Evolutionary conservation across 2,329 filamentous ascomycete genomes (phyloP).

Genomic region (Penicillium frequentans): DNA sequence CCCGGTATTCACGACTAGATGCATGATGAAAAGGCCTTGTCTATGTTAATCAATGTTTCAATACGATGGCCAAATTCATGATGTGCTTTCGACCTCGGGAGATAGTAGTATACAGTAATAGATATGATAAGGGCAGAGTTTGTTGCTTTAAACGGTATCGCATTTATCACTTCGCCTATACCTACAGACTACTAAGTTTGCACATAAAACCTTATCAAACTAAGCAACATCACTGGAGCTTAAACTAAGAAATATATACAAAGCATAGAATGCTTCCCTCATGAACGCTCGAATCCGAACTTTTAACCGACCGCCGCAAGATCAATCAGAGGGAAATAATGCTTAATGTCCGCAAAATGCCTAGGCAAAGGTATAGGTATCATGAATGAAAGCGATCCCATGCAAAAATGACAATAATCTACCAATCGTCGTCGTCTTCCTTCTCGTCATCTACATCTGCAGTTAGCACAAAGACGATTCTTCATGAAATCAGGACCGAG

Average conservation of each 20-base stretch:
- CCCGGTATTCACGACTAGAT: background rate
- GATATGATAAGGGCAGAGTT: too few species aligned
- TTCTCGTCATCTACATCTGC: slow-evolving; percentile 45
- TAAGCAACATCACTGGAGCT: background rate
- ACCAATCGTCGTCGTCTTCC: slow-evolving; percentile 49
- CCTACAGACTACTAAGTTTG: background rate
- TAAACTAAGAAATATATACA: background rate
- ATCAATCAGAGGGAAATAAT: background rate
- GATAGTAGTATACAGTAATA: too few species aligned
- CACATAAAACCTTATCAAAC: background rate
- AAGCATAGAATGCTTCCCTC: background rate
- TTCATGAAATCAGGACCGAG: background rate
- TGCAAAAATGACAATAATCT: slow-evolving; percentile 14
- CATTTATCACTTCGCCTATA: too few species aligned
- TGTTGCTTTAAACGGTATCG: too few species aligned
- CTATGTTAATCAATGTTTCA: background rate
- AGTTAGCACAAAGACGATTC: slow-evolving; percentile 23
- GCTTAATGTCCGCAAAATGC: background rate
- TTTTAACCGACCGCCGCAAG: background rate
- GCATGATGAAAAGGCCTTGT: background rate
- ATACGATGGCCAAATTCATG: too few species aligned
- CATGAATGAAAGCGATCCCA: slow-evolving; percentile 10
- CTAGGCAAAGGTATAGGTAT: slow-evolving; percentile 17
- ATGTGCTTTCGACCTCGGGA: too few species aligned
- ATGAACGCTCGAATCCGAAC: background rate